phyloP scores from a whole-genome alignment of 176 grass and related monocot genomes.

The Tillandsia fasciculata region DNA sequence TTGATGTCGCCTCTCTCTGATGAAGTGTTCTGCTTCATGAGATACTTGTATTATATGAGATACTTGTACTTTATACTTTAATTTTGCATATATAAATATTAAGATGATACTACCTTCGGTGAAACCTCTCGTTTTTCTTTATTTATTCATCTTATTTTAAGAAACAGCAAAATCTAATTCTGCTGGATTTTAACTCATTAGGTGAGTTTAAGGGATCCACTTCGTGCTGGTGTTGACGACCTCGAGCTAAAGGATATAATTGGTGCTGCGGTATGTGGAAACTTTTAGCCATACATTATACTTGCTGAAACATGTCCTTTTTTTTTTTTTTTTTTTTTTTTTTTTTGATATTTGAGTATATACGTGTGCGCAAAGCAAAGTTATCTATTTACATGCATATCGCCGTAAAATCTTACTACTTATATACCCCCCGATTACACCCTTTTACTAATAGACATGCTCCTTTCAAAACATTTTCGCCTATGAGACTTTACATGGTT shows the following conservation, averaged over 20 bases:
- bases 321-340: neutral
- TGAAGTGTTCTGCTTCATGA: neutral
- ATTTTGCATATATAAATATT: neutral
- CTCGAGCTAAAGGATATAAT: constrained; percentile 75
- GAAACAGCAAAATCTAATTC: constrained; percentile 3
- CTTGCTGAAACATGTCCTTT: neutral
- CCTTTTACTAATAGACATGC: too few species aligned
- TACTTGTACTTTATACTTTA: neutral
- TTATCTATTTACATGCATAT: neutral
- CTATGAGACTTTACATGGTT: too few species aligned
- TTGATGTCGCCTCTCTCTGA: too few species aligned
- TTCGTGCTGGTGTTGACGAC: constrained; percentile 58
- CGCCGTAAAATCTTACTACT: too few species aligned
- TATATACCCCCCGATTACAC: too few species aligned
- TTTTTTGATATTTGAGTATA: neutral
- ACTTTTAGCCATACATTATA: neutral
- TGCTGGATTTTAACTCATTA: constrained; percentile 9
- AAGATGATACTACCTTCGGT: neutral
- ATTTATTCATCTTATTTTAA: neutral
- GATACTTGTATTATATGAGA: too few species aligned
- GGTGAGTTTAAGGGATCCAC: constrained; percentile 88
- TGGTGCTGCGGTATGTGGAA: constrained; percentile 56
- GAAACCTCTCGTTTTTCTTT: neutral
- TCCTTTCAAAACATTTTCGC: too few species aligned
- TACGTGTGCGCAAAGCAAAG: neutral